phyloP scores from a whole-genome alignment of 208 protist species.

The Trypanosoma melophagium region DNA sequence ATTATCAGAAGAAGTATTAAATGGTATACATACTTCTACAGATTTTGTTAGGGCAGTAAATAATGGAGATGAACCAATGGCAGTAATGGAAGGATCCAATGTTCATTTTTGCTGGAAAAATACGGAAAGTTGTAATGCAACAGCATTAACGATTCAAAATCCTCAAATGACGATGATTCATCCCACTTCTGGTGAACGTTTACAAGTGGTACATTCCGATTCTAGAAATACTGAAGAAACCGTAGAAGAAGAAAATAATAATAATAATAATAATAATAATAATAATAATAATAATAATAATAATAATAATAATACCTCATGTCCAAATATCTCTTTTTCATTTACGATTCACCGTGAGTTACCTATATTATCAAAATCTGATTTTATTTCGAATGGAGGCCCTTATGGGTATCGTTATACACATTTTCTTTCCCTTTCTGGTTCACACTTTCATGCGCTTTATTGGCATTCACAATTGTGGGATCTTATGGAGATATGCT shows the following conservation, averaged over 20 bases:
- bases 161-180: constrained; percentile 6
- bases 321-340: constrained; percentile 11
- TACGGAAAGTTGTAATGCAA: constrained; percentile 10
- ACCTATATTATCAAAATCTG: constrained; percentile 33
- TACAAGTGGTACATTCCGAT: neutral
- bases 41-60: neutral
- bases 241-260: neutral
- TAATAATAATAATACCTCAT: neutral
- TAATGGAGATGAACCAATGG: constrained; percentile 4
- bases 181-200: neutral
- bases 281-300: neutral
- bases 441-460: constrained; percentile 10
- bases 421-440: constrained; percentile 19
- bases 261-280: neutral
- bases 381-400: constrained; percentile 34
- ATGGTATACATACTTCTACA: neutral
- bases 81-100: constrained; percentile 7
- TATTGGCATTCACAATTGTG: constrained; percentile 38
- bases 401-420: constrained; percentile 33
- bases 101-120: constrained; percentile 8
- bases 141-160: neutral
- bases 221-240: neutral
- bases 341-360: constrained; percentile 22
- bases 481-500: constrained; percentile 32
- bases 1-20: neutral